Evolutionary conservation across 495 filamentous ascomycete genomes (phyloP).

Genomic region (Hyaloscypha hepaticicola): DNA sequence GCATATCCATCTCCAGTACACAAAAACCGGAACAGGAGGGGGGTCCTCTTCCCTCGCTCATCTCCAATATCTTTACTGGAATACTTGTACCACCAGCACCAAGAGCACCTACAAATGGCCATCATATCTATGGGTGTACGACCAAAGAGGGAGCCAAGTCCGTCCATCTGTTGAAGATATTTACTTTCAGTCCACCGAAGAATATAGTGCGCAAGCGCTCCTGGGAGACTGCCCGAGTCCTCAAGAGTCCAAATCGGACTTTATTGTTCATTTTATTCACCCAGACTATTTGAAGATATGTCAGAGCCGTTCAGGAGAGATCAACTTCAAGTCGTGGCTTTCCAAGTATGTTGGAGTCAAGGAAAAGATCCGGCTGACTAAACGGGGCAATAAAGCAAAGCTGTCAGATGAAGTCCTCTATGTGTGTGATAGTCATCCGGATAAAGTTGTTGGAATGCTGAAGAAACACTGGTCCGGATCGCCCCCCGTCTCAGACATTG

Average conservation of each 20-base stretch:
- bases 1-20: no score
- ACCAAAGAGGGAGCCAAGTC: neutral
- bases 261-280: no score
- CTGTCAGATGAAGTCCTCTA: neutral
- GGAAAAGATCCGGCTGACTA: neutral
- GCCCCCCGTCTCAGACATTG: no score
- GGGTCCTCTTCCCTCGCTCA: neutral
- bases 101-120: no score
- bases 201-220: slow-evolving; percentile 1
- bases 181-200: neutral
- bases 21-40: no score
- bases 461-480: slow-evolving; percentile 13
- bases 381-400: neutral
- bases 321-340: neutral
- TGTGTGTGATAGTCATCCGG: neutral
- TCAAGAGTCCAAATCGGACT: no score
- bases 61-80: neutral
- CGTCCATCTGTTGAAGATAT: neutral
- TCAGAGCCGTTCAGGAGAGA: neutral
- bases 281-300: neutral
- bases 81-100: neutral
- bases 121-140: no score
- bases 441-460: neutral
- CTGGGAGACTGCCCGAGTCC: neutral
- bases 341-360: neutral